Evolutionary conservation across 2,329 filamentous ascomycete genomes (phyloP), one percentile per base, ranked within the genome.

Genomic region (Cordyceps cateniannulata): DNA sequence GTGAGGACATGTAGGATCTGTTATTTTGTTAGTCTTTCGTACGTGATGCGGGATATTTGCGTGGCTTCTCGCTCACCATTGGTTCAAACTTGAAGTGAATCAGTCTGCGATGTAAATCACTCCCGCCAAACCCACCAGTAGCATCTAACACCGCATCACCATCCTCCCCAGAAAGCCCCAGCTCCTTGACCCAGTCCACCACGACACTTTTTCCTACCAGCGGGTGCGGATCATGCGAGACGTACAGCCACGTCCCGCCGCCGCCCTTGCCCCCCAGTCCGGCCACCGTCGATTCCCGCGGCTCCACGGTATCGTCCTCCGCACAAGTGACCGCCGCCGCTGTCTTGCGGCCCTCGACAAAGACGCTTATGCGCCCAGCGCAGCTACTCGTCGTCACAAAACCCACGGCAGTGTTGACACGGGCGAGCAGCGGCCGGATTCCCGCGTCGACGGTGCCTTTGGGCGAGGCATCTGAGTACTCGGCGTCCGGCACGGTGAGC

Each of bases 331-430:
- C 25, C 27, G 25, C 5, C 58, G 60, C 3, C 16, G 54, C 59
- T 25, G 65, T 65, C 66, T 85, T 88, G 49, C 77, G 77, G 1
- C 93, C 93, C 75, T 97, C 93, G 1, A 96, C 78, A 69, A 96
- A 98, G 4, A 97, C 89, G 65, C 89, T 93, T 51, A 96, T 84
- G 57, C 93, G 81, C 0, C 93, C 93, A 2, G 91, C 90, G 72
- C 93, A 98, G 73, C 92, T 96, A 75, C 92, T 96, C 3, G 93
- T 97, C 1, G 93, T 97, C 38, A 96, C 91, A 45, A 93, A 83
- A 1, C 90, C 91, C 1, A 86, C 82, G 6, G 88, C 70, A 1
- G 68, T 72, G 73, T 98, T 98, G 71, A 98, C 88, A 66, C 89
- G 85, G 55, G 82, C 80, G 63, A 98, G 92, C 59, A 97, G 78